Evolutionary conservation across 192 early-diverging fungal species (phyloP), one percentile per base, ranked within the genome.

Genomic region (Backusella circina): DNA sequence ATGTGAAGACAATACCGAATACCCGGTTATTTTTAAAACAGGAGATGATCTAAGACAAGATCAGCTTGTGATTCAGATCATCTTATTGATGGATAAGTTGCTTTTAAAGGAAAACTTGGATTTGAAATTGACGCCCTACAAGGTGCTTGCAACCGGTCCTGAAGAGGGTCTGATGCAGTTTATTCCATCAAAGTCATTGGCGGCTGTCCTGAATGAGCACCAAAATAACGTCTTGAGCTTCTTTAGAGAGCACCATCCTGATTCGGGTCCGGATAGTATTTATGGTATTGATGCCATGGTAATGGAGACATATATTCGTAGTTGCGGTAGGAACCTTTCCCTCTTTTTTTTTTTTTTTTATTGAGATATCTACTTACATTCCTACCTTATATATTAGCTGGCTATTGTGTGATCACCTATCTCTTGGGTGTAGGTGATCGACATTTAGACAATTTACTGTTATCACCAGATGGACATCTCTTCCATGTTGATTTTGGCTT

Each of bases 401-500:
- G 97, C 3, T 99, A 99, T 85, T 99, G 96, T 79, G 97, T 99
- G 10, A 98, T 99, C 64, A 99, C 96, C 8, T 99, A 99, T 82
- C 78, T 99, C 15, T 86, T 99, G 9, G 98, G 97, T 31, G 94
- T 99, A 15, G 98, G 98, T 35, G 98, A 99, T 82, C 90, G 98
- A 3, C 98, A 99, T 82, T 84, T 99, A 75, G 98, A 99, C 77
- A 99, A 99, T 81, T 73, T 99, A 33, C 81, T 99, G 23, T 78
- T 99, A 57, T 96, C 97, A 2, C 88, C 91, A 37, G 86, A 91
- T 51, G 97, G 94, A 23, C 86, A 93, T 71, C 81, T 99, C 50
- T 98, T 99, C 83, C 98, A 99, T 80, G 94, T 99, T 26, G 98
- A 99, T 82, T 99, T 98, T 88, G 96, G 97, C 16, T 99, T 95